Conservation (phyloP, 805 yeast genomes). For the Ogataea nakhonphanomensis region DNA sequence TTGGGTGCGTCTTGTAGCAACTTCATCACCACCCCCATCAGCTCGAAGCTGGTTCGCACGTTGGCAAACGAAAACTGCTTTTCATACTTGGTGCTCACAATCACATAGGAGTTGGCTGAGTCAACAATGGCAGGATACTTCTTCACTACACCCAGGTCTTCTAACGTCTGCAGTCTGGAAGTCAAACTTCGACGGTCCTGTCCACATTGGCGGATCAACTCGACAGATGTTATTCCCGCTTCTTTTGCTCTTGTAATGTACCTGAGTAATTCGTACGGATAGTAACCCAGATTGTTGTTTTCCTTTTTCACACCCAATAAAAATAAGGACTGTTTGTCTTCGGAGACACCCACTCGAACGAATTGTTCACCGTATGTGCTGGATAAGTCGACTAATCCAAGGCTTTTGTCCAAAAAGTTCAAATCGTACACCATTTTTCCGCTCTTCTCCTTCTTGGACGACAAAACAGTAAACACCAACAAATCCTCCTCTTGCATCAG, state of each 20-base stretch:
- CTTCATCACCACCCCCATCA: constrained; percentile 38
- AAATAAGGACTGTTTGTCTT: constrained; percentile 54
- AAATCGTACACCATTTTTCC: constrained; percentile 2
- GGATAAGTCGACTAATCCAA: constrained; percentile 5
- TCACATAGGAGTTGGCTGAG: constrained; percentile 51
- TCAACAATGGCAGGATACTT: constrained; percentile 37
- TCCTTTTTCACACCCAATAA: constrained; percentile 54
- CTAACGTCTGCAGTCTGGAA: constrained; percentile 53
- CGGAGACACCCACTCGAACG: constrained; percentile 39
- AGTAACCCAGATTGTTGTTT: constrained; percentile 51
- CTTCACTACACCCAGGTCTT: constrained; percentile 45
- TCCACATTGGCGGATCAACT: constrained; percentile 51
- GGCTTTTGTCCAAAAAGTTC: constrained; percentile 11
- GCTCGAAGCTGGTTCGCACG: constrained; percentile 15
- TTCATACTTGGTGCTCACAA: constrained; percentile 47
- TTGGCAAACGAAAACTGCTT: constrained; percentile 16
- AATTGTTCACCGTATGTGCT: constrained; percentile 11
- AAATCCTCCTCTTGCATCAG: constrained; percentile 29
- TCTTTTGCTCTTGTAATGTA: constrained; percentile 57
- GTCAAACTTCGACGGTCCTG: constrained; percentile 75
- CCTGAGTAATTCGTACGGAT: constrained; percentile 52
- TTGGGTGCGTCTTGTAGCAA: constrained; percentile 57
- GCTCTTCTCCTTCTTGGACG: constrained; percentile 7
- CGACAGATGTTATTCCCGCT: constrained; percentile 57
- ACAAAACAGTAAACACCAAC: constrained; percentile 10